Percentiles rank a stretch among this genome's conserved stretches.
Evolutionary conservation across 164 flowering plant genomes (phyloP).

Genomic region (Stephania japonica): DNA sequence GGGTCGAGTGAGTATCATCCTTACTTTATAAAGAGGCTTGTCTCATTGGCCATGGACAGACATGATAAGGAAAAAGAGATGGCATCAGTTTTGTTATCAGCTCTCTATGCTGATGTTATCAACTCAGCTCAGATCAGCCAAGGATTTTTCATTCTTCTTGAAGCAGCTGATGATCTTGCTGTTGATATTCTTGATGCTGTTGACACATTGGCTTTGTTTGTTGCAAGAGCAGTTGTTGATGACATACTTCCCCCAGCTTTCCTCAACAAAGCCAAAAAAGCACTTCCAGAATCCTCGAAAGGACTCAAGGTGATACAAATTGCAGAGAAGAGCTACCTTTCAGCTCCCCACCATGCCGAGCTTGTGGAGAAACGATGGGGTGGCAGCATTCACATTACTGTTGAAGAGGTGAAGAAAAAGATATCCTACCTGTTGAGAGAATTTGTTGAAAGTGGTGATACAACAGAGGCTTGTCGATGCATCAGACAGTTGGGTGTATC

Average conservation of each 20-base stretch:
- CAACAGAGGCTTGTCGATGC: slow-evolving; percentile 89
- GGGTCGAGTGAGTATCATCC: slow-evolving; percentile 83
- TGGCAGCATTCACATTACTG: slow-evolving; percentile 85
- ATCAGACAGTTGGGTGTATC: slow-evolving; percentile 80
- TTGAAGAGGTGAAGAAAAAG: slow-evolving; percentile 89
- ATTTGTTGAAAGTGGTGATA: slow-evolving; percentile 81
- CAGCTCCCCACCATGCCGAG: slow-evolving; percentile 99
- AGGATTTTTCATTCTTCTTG: slow-evolving; percentile 87
- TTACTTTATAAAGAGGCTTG: slow-evolving; percentile 82
- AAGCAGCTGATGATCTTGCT: slow-evolving; percentile 88
- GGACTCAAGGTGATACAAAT: slow-evolving; percentile 69
- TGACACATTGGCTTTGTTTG: slow-evolving; percentile 75
- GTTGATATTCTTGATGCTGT: slow-evolving; percentile 91
- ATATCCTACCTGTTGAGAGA: slow-evolving; percentile 75
- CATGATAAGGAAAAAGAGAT: slow-evolving; percentile 98
- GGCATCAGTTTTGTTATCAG: slow-evolving; percentile 94
- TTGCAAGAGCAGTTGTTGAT: slow-evolving; percentile 98
- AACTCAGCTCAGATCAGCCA: slow-evolving; percentile 73
- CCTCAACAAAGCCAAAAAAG: slow-evolving; percentile 62
- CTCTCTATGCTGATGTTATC: slow-evolving; percentile 88
- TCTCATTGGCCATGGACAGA: slow-evolving; percentile 95
- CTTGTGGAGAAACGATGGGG: slow-evolving; percentile 93
- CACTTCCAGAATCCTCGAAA: slow-evolving; percentile 64
- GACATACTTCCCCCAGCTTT: slow-evolving; percentile 96
- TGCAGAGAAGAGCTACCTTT: slow-evolving; percentile 94